Evolutionary conservation across 1,284 basidiomycete species (phyloP), one percentile per base, ranked within the genome.

Genomic region (Porodaedalea pini): DNA sequence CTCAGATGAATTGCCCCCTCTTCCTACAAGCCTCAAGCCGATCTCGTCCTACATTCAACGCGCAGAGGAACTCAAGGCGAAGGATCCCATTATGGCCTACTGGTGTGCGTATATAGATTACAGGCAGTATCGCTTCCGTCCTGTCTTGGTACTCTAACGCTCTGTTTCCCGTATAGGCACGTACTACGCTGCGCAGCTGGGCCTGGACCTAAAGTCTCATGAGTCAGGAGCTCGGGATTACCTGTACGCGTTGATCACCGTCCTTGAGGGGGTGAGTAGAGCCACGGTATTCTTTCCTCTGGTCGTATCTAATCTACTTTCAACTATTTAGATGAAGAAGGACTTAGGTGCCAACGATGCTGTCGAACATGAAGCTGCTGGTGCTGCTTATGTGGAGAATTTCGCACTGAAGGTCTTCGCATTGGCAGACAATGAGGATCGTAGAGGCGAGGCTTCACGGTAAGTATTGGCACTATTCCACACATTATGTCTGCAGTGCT

Each of bases 61-160:
- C 50, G 91, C 94, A 0, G 85, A 90, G 51, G 96, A 98, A 70
- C 79, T 97, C 60, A 82, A 80, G 52, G 75, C 75, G 13, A 85
- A 88, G 58, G 94, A 98, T 64, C 90, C 92, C 2, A 78, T 94
- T 51, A 85, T 98, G 63, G 80, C 92, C 1, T 98, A 98, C 71
- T 98, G 95, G 95, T 95, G 94, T 92, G 74, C 65, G 88, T 75
- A 60, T 36, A n/a, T n/a, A n/a, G n/a, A n/a, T n/a, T n/a, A n/a
- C n/a, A n/a, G n/a, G 25, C 21, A 52, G 23, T 17, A 39, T 17
- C 27, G 15, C 2, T 34, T 27, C 32, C 54, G 32, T 19, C 48
- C 55, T 34, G 27, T 54, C 44, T 37, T 41, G 48, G 56, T 32
- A 32, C 58, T 60, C 45, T 49, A 57, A 45, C n/a, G 49, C 44